phyloP scores from a whole-genome alignment of 2,329 filamentous ascomycete genomes.

The Colletotrichum agaves region DNA sequence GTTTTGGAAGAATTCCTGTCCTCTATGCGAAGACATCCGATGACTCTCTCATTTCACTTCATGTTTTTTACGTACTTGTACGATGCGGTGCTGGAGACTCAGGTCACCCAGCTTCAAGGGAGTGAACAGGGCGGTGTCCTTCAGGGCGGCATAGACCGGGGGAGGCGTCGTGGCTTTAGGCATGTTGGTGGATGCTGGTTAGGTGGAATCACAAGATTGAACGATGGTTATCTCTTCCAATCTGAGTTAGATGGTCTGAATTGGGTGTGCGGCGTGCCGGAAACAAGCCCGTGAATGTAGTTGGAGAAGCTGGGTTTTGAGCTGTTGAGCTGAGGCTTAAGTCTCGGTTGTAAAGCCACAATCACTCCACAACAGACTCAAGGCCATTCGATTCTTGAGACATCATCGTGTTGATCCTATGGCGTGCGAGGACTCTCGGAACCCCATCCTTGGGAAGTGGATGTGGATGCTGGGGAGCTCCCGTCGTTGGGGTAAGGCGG shows the following conservation, averaged over 20 bases:
- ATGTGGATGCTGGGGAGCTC: slow-evolving; percentile 12
- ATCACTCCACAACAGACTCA: not conserved
- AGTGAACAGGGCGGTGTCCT: slow-evolving; percentile 46
- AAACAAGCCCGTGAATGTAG: not conserved
- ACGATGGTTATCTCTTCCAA: slow-evolving; percentile 14
- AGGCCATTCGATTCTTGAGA: not conserved
- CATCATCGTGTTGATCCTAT: not conserved
- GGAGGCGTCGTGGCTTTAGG: slow-evolving; percentile 29
- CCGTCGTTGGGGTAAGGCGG: not conserved
- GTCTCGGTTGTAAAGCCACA: not conserved
- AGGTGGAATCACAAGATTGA: not conserved
- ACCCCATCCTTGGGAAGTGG: slow-evolving; percentile 19
- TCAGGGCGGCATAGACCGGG: slow-evolving; percentile 27
- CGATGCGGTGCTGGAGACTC: slow-evolving; percentile 49
- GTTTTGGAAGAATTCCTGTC: no score
- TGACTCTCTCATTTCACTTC: not conserved
- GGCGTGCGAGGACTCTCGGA: not conserved
- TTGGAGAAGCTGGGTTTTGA: slow-evolving; percentile 22
- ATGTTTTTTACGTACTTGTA: slow-evolving; percentile 42
- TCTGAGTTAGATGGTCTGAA: slow-evolving; percentile 9
- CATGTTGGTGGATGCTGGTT: slow-evolving; percentile 1
- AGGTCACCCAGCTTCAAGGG: slow-evolving; percentile 48
- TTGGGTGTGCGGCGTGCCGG: slow-evolving; percentile 9
- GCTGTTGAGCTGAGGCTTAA: not conserved
- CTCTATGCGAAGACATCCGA: no score